These are phyloP conservation scores for Neurospora sp. DNA, from an alignment of 495 filamentous ascomycete genomes.

Conservation along the genomic window DNA sequence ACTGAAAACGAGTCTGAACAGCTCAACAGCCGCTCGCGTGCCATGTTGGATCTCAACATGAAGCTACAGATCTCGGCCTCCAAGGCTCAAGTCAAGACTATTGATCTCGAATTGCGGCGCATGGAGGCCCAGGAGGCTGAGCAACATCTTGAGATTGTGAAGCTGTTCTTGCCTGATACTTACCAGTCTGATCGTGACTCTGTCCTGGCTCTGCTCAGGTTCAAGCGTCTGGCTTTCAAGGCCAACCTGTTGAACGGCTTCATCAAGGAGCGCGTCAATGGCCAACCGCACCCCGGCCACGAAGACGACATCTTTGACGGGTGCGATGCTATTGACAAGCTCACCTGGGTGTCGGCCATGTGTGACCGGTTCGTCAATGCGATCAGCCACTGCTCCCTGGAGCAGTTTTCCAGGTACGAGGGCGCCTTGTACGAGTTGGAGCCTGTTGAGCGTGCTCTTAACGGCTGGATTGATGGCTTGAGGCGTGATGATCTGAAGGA, in stretches of 20 bases:
- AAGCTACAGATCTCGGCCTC: conserved; percentile 80
- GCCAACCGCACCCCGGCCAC: conserved; percentile 41
- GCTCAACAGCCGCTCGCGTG: conserved; percentile 69
- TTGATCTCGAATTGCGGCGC: conserved; percentile 78
- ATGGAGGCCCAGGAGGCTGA: conserved; percentile 84
- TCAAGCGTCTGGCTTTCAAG: conserved; percentile 85
- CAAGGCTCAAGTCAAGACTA: conserved; percentile 86
- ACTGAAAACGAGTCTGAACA: conserved; percentile 88
- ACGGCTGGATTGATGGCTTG: conserved; percentile 77
- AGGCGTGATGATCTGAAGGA: conserved; percentile 81
- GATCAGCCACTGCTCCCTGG: conserved; percentile 63
- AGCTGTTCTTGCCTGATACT: conserved; percentile 80
- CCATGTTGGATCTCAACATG: conserved; percentile 94
- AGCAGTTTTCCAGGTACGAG: conserved; percentile 66
- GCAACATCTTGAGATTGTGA: conserved; percentile 79
- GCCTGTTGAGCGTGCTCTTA: conserved; percentile 82
- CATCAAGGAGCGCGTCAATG: conserved; percentile 63
- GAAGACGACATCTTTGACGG: conserved; percentile 69
- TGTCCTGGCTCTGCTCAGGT: conserved; percentile 72
- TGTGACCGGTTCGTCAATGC: conserved; percentile 75
- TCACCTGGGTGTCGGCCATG: conserved; percentile 72
- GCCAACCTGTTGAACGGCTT: conserved; percentile 67
- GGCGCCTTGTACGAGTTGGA: conserved; percentile 80
- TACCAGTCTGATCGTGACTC: conserved; percentile 73
- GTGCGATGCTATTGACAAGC: conserved; percentile 72